These are phyloP conservation scores for Zoysia japonica DNA, from an alignment of 176 grass and related monocot species.

Conservation along the genomic window DNA sequence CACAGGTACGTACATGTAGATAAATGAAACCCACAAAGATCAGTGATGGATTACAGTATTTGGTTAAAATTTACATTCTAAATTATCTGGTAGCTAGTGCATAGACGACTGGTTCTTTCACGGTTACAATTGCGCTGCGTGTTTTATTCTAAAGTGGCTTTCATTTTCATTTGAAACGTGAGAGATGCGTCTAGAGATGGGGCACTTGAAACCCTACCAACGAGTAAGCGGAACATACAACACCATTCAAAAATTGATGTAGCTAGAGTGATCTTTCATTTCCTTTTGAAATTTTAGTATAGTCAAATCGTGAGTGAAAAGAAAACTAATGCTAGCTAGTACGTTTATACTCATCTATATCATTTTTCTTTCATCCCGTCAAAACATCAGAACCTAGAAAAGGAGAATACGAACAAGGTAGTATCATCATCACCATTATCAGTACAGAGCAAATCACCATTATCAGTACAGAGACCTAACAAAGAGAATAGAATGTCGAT, in stretches of 20 bases:
- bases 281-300: background rate
- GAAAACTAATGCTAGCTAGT: background rate
- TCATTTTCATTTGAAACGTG: too few species aligned
- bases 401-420: background rate
- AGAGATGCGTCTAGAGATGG: too few species aligned
- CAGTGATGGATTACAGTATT: too few species aligned
- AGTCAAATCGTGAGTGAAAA: background rate
- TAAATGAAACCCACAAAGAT: too few species aligned
- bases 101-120: too few species aligned
- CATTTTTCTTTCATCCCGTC: background rate
- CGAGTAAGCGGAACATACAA: background rate
- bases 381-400: conserved; percentile 4
- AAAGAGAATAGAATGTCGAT: conserved; percentile 21
- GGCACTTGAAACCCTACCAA: background rate
- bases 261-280: background rate
- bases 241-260: background rate
- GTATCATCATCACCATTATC: background rate
- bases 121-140: too few species aligned
- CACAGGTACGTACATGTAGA: too few species aligned
- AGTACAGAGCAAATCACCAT: too few species aligned
- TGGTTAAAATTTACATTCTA: too few species aligned
- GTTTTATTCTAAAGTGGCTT: too few species aligned
- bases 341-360: background rate
- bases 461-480: background rate
- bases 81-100: too few species aligned